Evolutionary conservation across 306 rosid species (phyloP).

Genomic region (Medicago truncatula): DNA sequence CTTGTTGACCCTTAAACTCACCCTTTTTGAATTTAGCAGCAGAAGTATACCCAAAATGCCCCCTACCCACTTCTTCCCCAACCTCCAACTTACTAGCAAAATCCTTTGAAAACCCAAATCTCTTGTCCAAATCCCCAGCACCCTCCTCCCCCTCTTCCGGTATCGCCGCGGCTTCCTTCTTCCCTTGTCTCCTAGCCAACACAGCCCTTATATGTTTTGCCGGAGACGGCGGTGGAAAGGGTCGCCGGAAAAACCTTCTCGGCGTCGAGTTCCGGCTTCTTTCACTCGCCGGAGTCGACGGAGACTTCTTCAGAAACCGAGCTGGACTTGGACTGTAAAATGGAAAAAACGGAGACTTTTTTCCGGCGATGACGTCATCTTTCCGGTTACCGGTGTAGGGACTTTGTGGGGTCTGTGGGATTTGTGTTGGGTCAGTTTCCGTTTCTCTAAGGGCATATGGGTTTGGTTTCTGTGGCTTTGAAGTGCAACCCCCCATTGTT

Average conservation of each 20-base stretch:
- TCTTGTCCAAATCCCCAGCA: constrained; percentile 75
- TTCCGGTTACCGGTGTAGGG: constrained; percentile 44
- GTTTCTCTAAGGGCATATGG: constrained; percentile 64
- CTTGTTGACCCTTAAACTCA: constrained; percentile 85
- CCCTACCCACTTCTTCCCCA: constrained; percentile 94
- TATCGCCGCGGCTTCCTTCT: constrained; percentile 66
- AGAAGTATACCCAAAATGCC: constrained; percentile 99
- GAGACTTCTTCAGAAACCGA: constrained; percentile 67
- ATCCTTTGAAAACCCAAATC: constrained; percentile 97
- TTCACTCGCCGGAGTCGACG: constrained; percentile 48
- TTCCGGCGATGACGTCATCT: constrained; percentile 51
- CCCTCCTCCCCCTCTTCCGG: constrained; percentile 80
- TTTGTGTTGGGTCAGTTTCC: constrained; percentile 49
- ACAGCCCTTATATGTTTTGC: constrained; percentile 90
- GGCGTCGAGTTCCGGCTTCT: constrained; percentile 83
- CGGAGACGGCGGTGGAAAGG: constrained; percentile 98
- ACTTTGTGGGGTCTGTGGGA: constrained; percentile 55
- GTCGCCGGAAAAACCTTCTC: constrained; percentile 80
- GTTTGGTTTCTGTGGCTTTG: constrained; percentile 80
- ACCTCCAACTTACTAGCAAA: constrained; percentile 75
- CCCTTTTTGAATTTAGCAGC: constrained; percentile 95
- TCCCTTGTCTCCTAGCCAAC: constrained; percentile 80
- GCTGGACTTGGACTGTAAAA: constrained; percentile 97
- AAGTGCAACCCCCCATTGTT: constrained; percentile 90
- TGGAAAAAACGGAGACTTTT: constrained; percentile 82